A percentile compares a stretch with the other conserved stretches of the same genome.
phyloP scores from a whole-genome alignment of 2,329 filamentous ascomycete genomes.

The Helicocarpus griseus region DNA sequence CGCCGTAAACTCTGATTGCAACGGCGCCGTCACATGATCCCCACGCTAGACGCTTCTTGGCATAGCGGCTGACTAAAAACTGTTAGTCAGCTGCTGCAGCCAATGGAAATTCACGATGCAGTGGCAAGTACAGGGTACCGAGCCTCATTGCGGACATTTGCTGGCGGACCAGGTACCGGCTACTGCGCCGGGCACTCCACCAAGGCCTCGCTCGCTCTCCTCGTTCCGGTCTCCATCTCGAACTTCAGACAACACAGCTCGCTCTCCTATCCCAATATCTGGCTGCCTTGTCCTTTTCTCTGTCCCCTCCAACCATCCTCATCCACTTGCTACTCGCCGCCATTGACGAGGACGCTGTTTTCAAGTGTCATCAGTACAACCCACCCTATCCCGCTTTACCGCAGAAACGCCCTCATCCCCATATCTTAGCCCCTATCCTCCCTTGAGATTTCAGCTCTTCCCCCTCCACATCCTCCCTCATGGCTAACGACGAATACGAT shows the following conservation, averaged over 20 bases:
- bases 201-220: not conserved
- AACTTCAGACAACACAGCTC: not conserved
- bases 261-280: not conserved
- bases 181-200: not conserved
- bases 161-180: not conserved
- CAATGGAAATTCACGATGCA: no score
- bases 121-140: not conserved
- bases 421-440: not conserved
- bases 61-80: not conserved
- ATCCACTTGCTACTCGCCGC: not conserved
- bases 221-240: not conserved
- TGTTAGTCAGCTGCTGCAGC: not conserved
- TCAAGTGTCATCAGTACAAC: no score
- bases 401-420: not conserved
- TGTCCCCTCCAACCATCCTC: not conserved
- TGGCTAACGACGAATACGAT: conserved; percentile 99
- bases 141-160: not conserved
- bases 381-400: no score
- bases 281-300: not conserved
- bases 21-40: no score
- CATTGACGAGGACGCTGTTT: not conserved
- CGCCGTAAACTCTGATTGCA: no score
- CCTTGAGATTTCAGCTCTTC: not conserved
- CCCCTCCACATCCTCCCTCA: conserved; percentile 35
- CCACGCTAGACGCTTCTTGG: no score